Evolutionary conservation across 1,139 yeast genomes (phyloP), one percentile per base, ranked within the genome.

Genomic region (Yamadazyma dendronema): DNA sequence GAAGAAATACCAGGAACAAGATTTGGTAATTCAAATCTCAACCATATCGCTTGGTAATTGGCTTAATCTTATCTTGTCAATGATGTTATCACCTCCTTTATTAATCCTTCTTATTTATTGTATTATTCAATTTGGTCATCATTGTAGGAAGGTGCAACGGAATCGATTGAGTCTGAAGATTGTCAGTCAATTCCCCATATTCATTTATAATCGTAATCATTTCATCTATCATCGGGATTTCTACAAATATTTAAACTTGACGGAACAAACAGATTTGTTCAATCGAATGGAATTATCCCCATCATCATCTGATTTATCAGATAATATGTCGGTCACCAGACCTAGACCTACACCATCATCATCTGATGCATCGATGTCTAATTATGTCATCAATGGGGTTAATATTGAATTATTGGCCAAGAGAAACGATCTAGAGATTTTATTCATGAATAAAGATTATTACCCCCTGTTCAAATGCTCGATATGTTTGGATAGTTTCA

Each of bases 21-120:
- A 54, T 31, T 21, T 53, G n/a, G 36, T 35, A 2, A 33, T 66
- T 16, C 40, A 43, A 1, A 43, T 70, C 10, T 43, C 52, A 7
- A 69, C 77, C 0, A 67, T 69, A 2, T 50, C 67, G 3, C 47
- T 69, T 21, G 74, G 72, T 12, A 61, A 62, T 39, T 69, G 74
- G 72, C 41, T 67, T 37, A 67, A 62, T 43, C 49, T 70, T 16
- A 42, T 69, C 14, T 43, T 68, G 12, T 68, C 73, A 31, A 65
- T 70, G 68, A 57, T 69, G 11, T 50, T 70, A 12, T 67, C 74
- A 12, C 77, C 77, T 1, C 76, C 76, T 0, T 48, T 71, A 16
- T 46, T 71, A 36, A 67, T 71, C 19, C 48, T 70, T 11, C 32
- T 65, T 12, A 62, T 67, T 42, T 70, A 69, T 44, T 47, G 61